These are phyloP conservation scores for Trichoderma sp. DNA, from an alignment of 2,329 filamentous ascomycete genomes.

Conservation along the genomic window DNA sequence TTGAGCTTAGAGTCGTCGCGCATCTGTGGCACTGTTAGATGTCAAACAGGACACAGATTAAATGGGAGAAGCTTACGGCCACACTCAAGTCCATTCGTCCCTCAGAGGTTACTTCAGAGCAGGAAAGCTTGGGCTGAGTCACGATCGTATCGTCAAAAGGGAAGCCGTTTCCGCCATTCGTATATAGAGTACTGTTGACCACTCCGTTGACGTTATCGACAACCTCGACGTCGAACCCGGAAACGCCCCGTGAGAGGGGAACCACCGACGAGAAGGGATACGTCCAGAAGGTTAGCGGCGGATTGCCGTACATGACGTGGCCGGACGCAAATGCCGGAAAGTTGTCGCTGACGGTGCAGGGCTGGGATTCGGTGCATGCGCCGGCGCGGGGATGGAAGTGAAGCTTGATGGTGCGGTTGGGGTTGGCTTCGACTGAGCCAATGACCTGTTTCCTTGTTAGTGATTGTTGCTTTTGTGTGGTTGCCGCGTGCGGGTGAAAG, in stretches of 20 bases:
- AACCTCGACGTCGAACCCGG: constrained; percentile 28
- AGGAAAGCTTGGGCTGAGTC: constrained; percentile 20
- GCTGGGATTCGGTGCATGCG: constrained; percentile 1
- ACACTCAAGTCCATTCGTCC: constrained; percentile 24
- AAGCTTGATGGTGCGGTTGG: constrained; percentile 27
- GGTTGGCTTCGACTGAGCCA: constrained; percentile 13
- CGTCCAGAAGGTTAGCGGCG: constrained; percentile 25
- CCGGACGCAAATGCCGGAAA: neutral
- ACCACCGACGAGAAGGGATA: constrained; percentile 23
- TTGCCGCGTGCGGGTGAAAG: neutral
- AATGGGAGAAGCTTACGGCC: neutral
- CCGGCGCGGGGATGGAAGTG: constrained; percentile 28
- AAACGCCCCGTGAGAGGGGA: constrained; percentile 19
- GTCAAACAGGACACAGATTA: neutral
- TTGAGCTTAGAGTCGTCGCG: constrained; percentile 7
- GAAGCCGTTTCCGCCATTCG: constrained; percentile 27
- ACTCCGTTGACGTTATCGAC: constrained; percentile 26
- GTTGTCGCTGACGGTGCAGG: constrained; percentile 18
- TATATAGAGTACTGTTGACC: constrained; percentile 22
- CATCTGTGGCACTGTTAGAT: neutral
- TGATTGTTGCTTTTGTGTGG: too few relatives aligned
- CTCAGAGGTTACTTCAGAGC: neutral
- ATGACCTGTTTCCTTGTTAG: neutral
- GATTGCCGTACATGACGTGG: constrained; percentile 19
- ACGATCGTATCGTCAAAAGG: constrained; percentile 27